Evolutionary conservation across 306 rosid genomes (phyloP).

Genomic region (Morella rubra): DNA sequence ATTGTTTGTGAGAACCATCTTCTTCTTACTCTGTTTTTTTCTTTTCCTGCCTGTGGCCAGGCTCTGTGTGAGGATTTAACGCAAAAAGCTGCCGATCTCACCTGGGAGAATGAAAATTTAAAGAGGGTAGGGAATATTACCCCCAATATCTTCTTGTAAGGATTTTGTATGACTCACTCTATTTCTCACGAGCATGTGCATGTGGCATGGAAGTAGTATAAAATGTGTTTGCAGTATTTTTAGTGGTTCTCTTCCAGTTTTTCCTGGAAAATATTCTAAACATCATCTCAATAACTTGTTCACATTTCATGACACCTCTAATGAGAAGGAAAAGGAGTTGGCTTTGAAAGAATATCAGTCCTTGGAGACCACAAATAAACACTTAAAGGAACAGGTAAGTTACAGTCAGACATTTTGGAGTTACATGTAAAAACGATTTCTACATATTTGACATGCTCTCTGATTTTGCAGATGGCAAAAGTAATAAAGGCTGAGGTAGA

Average conservation of each 20-base stretch:
- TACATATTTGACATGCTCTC: conserved; percentile 25
- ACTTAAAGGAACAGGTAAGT: conserved; percentile 71
- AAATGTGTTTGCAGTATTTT: neutral
- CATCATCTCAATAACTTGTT: conserved; percentile 14
- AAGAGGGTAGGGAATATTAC: conserved; percentile 56
- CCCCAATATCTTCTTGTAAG: conserved; percentile 19
- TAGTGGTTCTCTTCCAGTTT: conserved; percentile 15
- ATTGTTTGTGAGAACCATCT: conserved; percentile 3
- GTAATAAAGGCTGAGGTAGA: conserved; percentile 44
- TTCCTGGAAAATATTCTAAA: conserved; percentile 23
- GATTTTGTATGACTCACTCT: conserved; percentile 18
- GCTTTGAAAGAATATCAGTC: conserved; percentile 72
- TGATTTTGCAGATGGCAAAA: conserved; percentile 57
- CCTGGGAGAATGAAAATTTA: conserved; percentile 68
- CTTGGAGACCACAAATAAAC: conserved; percentile 75
- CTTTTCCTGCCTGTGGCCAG: conserved; percentile 37
- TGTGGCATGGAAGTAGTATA: neutral
- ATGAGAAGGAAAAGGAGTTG: conserved; percentile 69
- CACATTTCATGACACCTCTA: conserved; percentile 38
- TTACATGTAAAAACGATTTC: conserved; percentile 6
- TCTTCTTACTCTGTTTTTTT: conserved; percentile 5
- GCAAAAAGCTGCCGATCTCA: conserved; percentile 72
- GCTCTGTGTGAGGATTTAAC: conserved; percentile 85
- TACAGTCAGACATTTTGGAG: conserved; percentile 20
- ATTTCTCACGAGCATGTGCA: neutral